A percentile compares a stretch with the other conserved stretches of the same genome.
Evolutionary conservation across 768 basidiomycete species (phyloP).

Genomic region (Dioszegia crocea): DNA sequence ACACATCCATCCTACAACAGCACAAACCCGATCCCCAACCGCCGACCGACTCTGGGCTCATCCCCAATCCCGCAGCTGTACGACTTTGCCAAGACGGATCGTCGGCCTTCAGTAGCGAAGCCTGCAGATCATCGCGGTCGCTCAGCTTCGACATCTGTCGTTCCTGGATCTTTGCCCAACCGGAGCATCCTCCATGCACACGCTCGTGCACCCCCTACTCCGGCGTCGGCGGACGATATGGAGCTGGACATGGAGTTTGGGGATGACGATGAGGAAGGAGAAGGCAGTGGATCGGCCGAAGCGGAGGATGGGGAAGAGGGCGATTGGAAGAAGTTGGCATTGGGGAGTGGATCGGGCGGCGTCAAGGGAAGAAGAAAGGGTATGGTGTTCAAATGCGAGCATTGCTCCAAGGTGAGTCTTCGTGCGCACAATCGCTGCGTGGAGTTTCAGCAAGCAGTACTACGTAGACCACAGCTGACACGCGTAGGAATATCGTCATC

Average conservation of each 20-base stretch:
- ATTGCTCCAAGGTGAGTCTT: conserved; percentile 75
- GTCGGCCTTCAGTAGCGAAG: conserved; percentile 20
- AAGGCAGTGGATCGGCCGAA: conserved; percentile 34
- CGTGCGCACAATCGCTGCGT: neutral
- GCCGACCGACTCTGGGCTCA: conserved; percentile 22
- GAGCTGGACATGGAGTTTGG: conserved; percentile 47
- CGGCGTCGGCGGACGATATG: conserved; percentile 33
- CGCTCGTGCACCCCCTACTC: neutral
- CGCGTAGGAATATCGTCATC: conserved; percentile 59
- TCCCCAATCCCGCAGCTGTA: conserved; percentile 38
- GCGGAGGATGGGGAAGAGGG: conserved; percentile 37
- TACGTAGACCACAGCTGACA: conserved; percentile 6
- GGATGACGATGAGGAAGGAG: conserved; percentile 39
- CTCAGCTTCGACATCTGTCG: conserved; percentile 8
- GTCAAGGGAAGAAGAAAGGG: conserved; percentile 67
- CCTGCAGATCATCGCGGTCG: neutral
- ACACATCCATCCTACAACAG: conserved; percentile 20
- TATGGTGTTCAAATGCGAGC: conserved; percentile 84
- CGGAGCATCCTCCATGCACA: conserved; percentile 11
- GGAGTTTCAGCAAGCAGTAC: too few relatives aligned
- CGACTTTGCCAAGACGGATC: conserved; percentile 44
- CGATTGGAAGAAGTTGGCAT: conserved; percentile 34
- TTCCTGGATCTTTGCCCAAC: conserved; percentile 33
- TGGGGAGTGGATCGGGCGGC: conserved; percentile 48
- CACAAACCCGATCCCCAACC: conserved; percentile 25